Evolutionary conservation across 352 stramenopile species (phyloP), one percentile per base, ranked within the genome.

Genomic region (Phytophthora citrophthora): DNA sequence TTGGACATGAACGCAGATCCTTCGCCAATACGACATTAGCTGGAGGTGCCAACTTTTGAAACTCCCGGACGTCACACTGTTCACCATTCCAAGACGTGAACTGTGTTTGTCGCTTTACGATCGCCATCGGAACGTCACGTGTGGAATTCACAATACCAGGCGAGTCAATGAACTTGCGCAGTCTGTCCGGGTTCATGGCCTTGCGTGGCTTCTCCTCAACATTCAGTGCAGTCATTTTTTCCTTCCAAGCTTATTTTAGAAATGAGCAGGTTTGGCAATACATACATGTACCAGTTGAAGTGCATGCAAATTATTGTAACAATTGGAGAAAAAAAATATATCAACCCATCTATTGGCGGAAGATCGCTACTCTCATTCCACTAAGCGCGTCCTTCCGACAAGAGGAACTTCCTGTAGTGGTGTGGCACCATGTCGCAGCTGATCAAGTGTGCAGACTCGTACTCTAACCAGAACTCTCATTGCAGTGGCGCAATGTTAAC

Each of bases 111-210:
- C 66, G 63, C 48, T 81, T 89, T 23, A 72, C 45, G 24, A 80
- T 74, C 27, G 74, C 72, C 29, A 64, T 46, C 10, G 74, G 68
- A 13, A 81, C 64, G 6, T 81, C 63, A 2, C 76, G 74, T 9
- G 64, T 57, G 1, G 62, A 56, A 59, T 89, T 91, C 7, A 41
- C 38, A 15, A 77, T 29, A 11, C 55, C 74, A 1, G 81, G 81
- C n/a, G 68, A 81, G 55, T 91, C 81, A 23, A 91, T 80, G 31
- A 91, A 69, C 46, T 86, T 83, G n/a, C 62, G 79, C 20, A 91
- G 68, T 20, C 81, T 64, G n/a, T 72, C 66, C 1, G 79, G 81
- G 32, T 90, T 70, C 54, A 88, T 73, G 10, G 81, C 75, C 51
- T 70, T 75, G 9, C 50, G 40, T 16, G 61, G 51, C 43, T 70